Percentiles rank a stretch among this genome's conserved stretches.
phyloP scores from a whole-genome alignment of 768 basidiomycete genomes.

The Suillus bovinus region DNA sequence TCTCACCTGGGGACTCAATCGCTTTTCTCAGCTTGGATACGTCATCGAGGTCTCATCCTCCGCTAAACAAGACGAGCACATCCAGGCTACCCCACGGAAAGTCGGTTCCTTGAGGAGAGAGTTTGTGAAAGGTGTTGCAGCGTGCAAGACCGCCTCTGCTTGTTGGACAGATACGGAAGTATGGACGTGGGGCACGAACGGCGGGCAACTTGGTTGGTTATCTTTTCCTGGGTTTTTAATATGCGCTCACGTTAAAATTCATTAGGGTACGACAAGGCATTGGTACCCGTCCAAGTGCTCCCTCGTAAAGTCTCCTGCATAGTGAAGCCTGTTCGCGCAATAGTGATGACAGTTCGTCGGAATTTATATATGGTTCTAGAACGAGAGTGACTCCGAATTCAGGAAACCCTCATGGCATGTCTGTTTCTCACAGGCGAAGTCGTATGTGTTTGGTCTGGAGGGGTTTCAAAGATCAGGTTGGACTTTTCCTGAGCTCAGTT shows the following conservation, averaged over 20 bases:
- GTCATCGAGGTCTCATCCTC: conserved; percentile 56
- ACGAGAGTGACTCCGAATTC: conserved; percentile 4
- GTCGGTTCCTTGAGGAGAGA: conserved; percentile 82
- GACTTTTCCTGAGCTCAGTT: conserved; percentile 18
- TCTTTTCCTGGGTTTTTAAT: background rate
- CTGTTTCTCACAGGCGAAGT: conserved; percentile 82
- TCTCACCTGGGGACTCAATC: conserved; percentile 87
- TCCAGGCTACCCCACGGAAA: conserved; percentile 76
- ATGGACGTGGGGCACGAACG: conserved; percentile 93
- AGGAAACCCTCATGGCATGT: conserved; percentile 85
- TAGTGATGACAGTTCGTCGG: conserved; percentile 60
- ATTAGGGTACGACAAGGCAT: conserved; percentile 72
- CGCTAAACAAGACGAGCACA: conserved; percentile 61
- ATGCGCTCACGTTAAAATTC: background rate
- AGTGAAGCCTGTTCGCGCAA: conserved; percentile 62
- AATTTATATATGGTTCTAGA: background rate
- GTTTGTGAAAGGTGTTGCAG: conserved; percentile 76
- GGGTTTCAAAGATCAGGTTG: conserved; percentile 72
- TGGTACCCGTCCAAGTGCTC: conserved; percentile 71
- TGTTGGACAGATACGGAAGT: conserved; percentile 80
- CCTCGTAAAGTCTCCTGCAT: conserved; percentile 85
- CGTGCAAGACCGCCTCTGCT: conserved; percentile 82
- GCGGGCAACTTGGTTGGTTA: conserved; percentile 82
- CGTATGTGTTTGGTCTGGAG: conserved; percentile 77
- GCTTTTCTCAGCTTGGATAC: conserved; percentile 90